A percentile compares a stretch with the other conserved stretches of the same genome.
phyloP scores from a whole-genome alignment of 2,329 filamentous ascomycete species.

The Colletotrichum sp. region DNA sequence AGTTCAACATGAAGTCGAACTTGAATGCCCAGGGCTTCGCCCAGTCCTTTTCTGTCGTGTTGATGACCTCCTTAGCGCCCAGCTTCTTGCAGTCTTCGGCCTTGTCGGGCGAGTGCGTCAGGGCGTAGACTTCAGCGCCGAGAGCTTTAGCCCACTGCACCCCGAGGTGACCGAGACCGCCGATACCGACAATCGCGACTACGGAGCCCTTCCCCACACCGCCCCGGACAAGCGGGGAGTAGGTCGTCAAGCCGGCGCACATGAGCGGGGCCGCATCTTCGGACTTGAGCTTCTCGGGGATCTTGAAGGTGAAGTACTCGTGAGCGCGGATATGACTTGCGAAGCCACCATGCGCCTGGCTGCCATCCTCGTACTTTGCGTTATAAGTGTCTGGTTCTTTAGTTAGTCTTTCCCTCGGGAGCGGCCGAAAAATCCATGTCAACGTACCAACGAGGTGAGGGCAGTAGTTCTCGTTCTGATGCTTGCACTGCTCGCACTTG shows the following conservation, averaged over 20 bases:
- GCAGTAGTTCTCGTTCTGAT: slow-evolving; percentile 56
- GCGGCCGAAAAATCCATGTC: accelerated
- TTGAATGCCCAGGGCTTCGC: slow-evolving; percentile 54
- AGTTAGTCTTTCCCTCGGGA: background rate
- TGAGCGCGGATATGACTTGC: slow-evolving; percentile 54
- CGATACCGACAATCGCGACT: slow-evolving; percentile 75
- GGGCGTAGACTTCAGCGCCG: slow-evolving; percentile 68
- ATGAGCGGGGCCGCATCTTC: slow-evolving; percentile 70
- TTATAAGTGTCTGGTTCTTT: slow-evolving; percentile 57
- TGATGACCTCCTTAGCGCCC: slow-evolving; percentile 62
- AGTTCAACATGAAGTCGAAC: slow-evolving; percentile 59
- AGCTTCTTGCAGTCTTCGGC: slow-evolving; percentile 64
- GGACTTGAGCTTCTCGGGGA: slow-evolving; percentile 56
- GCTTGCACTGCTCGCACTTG: slow-evolving; percentile 51
- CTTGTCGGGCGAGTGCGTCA: slow-evolving; percentile 66
- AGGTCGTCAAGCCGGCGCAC: slow-evolving; percentile 79
- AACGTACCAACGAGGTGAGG: slow-evolving; percentile 44
- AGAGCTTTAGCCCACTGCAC: slow-evolving; percentile 74
- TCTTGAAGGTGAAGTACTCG: slow-evolving; percentile 64
- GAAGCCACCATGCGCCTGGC: slow-evolving; percentile 68
- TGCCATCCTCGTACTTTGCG: slow-evolving; percentile 61
- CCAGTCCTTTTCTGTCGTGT: slow-evolving; percentile 59
- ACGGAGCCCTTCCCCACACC: slow-evolving; percentile 72
- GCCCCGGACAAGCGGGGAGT: slow-evolving; percentile 69
- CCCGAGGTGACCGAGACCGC: slow-evolving; percentile 77